phyloP scores from a whole-genome alignment of 2,329 filamentous ascomycete species.

The Pseudogymnoascus sp. region DNA sequence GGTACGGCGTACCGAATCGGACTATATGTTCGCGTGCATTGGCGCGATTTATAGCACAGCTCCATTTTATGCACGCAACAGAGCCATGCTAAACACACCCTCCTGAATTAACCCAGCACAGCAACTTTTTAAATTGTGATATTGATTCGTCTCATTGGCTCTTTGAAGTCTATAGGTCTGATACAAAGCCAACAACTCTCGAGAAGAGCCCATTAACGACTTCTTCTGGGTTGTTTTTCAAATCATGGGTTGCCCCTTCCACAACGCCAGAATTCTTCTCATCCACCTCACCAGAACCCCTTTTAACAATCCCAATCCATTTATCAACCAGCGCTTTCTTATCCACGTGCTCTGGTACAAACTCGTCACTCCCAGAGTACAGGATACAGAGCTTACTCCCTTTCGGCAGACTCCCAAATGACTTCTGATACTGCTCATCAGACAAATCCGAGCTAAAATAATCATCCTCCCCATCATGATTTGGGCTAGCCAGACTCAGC shows the following conservation, averaged over 20 bases:
- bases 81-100: neutral
- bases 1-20: neutral
- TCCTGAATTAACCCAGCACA: neutral
- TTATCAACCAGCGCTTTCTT: slow-evolving; percentile 39
- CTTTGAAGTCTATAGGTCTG: slow-evolving; percentile 1
- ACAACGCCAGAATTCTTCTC: slow-evolving; percentile 42
- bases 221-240: slow-evolving; percentile 26
- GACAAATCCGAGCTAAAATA: slow-evolving; percentile 59
- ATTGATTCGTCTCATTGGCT: neutral
- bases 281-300: slow-evolving; percentile 41
- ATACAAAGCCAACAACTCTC: neutral
- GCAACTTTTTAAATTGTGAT: neutral
- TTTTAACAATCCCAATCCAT: slow-evolving; percentile 40
- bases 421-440: slow-evolving; percentile 42
- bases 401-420: slow-evolving; percentile 48
- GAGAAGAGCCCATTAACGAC: neutral
- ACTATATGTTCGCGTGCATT: slow-evolving; percentile 1
- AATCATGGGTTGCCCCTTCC: slow-evolving; percentile 42
- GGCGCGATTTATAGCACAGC: neutral
- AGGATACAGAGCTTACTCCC: slow-evolving; percentile 41
- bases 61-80: neutral
- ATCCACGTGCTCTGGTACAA: slow-evolving; percentile 40
- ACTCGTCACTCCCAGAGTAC: slow-evolving; percentile 44
- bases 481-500: slow-evolving; percentile 49
- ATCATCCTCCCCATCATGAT: slow-evolving; percentile 54